These are phyloP conservation scores for Cladosporium sp. DNA, from an alignment of 2,329 filamentous ascomycete species.

Conservation along the genomic window DNA sequence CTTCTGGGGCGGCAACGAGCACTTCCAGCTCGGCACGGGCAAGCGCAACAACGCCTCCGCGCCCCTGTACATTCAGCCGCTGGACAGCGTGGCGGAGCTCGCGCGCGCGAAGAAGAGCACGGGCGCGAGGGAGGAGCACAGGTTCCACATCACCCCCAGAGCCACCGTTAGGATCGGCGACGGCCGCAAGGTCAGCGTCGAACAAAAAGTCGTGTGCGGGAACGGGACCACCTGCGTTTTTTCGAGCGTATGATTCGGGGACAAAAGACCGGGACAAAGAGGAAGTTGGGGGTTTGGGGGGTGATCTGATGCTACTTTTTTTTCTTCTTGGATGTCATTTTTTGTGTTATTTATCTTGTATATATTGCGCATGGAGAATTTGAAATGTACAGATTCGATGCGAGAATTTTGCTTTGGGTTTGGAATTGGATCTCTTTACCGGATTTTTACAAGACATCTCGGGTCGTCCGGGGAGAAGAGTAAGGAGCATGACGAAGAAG, in stretches of 20 bases:
- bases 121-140: conserved; percentile 59
- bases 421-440: too few relatives aligned
- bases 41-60: conserved; percentile 74
- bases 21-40: conserved; percentile 87
- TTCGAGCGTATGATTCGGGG: conserved; percentile 48
- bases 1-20: conserved; percentile 94
- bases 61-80: conserved; percentile 72
- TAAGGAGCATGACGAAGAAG: too few relatives aligned
- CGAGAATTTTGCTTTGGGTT: too few relatives aligned
- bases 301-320: too few relatives aligned
- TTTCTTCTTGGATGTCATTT: too few relatives aligned
- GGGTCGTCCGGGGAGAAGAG: too few relatives aligned
- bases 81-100: conserved; percentile 61
- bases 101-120: conserved; percentile 57
- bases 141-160: conserved; percentile 76
- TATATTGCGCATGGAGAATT: too few relatives aligned
- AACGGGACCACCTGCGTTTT: conserved; percentile 78
- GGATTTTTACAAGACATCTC: too few relatives aligned
- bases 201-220: conserved; percentile 86
- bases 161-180: conserved; percentile 61
- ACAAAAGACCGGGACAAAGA: neutral
- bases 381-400: too few relatives aligned
- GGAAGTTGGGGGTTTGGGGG: too few relatives aligned
- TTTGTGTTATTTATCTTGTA: too few relatives aligned
- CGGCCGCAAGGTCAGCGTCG: conserved; percentile 67